Conservation (phyloP, 2,329 filamentous ascomycete species). For the Cytospora schulzeri region DNA sequence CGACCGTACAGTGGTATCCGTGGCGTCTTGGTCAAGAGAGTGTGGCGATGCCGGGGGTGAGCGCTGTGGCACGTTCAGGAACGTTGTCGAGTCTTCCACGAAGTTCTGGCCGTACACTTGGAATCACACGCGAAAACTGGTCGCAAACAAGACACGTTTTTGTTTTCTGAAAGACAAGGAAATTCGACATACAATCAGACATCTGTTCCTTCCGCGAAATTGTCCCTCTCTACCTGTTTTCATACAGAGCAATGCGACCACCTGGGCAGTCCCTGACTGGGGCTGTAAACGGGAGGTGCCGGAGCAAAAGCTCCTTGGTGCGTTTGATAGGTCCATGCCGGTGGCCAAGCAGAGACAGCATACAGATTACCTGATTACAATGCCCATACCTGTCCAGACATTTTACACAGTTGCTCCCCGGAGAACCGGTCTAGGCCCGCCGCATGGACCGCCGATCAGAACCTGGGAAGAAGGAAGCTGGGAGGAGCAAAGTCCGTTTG, state of each 20-base stretch:
- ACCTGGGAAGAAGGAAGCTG: not conserved
- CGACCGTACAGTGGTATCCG: not conserved
- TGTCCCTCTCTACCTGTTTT: conserved; percentile 33
- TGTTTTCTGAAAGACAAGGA: not conserved
- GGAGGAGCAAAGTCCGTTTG: not conserved
- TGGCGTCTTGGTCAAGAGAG: conserved; percentile 9
- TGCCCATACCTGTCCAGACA: conserved; percentile 4
- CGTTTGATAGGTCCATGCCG: conserved; percentile 36
- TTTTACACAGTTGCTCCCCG: not conserved
- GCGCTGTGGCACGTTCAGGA: not conserved
- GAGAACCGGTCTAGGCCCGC: conserved; percentile 8
- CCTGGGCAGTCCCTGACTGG: conserved; percentile 12
- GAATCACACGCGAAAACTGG: not conserved
- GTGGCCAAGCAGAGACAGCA: conserved; percentile 23
- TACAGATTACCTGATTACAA: conserved; percentile 11
- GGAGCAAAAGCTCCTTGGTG: conserved; percentile 41
- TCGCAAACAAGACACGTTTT: not conserved
- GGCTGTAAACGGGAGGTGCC: conserved; percentile 31
- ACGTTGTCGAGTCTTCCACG: not conserved
- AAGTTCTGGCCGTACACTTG: not conserved
- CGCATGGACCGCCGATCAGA: not conserved
- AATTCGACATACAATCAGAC: not conserved
- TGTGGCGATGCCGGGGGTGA: conserved; percentile 12
- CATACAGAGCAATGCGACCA: conserved; percentile 25
- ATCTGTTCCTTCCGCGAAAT: conserved; percentile 12